These are phyloP conservation scores for Leucosporidium scottii DNA, from an alignment of 768 basidiomycete species.

Conservation along the genomic window DNA sequence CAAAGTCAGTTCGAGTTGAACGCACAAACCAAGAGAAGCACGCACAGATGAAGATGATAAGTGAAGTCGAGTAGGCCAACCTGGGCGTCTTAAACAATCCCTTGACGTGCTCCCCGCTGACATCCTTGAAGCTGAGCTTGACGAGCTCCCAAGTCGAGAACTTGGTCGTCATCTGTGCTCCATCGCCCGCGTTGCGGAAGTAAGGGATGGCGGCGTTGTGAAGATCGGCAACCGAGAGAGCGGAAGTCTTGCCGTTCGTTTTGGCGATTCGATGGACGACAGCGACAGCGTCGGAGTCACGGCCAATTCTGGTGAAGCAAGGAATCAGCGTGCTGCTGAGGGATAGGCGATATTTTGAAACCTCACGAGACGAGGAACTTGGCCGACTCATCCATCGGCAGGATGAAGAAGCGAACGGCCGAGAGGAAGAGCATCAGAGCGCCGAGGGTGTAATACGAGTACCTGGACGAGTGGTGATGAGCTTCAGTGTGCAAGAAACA, in stretches of 20 bases:
- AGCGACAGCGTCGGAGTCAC: conserved; percentile 53
- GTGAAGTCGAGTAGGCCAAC: conserved; percentile 48
- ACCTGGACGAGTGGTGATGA: no score
- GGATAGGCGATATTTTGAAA: no score
- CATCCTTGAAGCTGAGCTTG: background rate
- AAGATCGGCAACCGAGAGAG: conserved; percentile 50
- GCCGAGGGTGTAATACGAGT: conserved; percentile 37
- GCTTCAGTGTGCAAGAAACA: no score
- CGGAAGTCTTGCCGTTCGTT: conserved; percentile 48
- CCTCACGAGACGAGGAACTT: conserved; percentile 57
- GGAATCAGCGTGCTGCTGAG: no score
- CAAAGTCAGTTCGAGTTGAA: background rate
- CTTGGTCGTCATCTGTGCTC: conserved; percentile 10
- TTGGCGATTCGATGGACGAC: conserved; percentile 51
- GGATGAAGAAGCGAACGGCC: conserved; percentile 53
- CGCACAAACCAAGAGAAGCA: conserved; percentile 51
- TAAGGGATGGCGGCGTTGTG: conserved; percentile 13
- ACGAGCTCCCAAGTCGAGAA: background rate
- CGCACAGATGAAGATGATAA: conserved; percentile 53
- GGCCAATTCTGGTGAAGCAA: no score
- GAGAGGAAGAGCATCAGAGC: conserved; percentile 52
- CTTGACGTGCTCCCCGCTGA: conserved; percentile 43
- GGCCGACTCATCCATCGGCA: conserved; percentile 57
- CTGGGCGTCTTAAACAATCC: conserved; percentile 50
- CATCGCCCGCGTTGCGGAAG: conserved; percentile 10